Percentiles rank a stretch among this genome's conserved stretches.
Conservation (phyloP, 345 rosid genomes). For the Linum lewisii region DNA sequence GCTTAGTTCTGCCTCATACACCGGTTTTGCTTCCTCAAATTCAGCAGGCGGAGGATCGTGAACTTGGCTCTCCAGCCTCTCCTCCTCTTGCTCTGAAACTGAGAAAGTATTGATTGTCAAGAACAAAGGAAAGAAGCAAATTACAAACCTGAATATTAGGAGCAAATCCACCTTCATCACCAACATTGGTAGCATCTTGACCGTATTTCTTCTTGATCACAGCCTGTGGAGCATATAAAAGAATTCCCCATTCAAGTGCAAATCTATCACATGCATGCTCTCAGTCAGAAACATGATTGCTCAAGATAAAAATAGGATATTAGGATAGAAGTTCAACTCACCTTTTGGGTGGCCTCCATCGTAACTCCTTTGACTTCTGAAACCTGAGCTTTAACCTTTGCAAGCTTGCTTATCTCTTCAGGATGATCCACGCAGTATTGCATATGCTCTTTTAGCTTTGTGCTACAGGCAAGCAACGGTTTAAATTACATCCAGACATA, state of each 20-base stretch:
- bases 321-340: no score
- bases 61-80: not conserved
- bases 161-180: constrained; percentile 99
- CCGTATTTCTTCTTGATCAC: constrained; percentile 86
- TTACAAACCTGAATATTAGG: constrained; percentile 42
- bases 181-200: constrained; percentile 98
- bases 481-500: not conserved
- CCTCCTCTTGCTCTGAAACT: not conserved
- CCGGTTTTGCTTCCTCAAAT: not conserved
- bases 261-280: no score
- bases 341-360: constrained; percentile 3
- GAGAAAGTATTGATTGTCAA: not conserved
- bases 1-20: not conserved
- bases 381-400: constrained; percentile 5
- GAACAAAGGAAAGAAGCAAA: not conserved
- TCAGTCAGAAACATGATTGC: no score
- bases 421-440: constrained; percentile 4
- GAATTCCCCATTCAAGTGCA: no score
- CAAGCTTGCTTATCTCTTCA: not conserved
- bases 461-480: not conserved
- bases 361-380: constrained; percentile 4
- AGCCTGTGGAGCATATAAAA: constrained; percentile 55
- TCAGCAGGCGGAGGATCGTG: not conserved
- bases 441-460: constrained; percentile 4
- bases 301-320: no score